phyloP scores from a whole-genome alignment of 257 asterid genomes.

The Nemophila menziesii region DNA sequence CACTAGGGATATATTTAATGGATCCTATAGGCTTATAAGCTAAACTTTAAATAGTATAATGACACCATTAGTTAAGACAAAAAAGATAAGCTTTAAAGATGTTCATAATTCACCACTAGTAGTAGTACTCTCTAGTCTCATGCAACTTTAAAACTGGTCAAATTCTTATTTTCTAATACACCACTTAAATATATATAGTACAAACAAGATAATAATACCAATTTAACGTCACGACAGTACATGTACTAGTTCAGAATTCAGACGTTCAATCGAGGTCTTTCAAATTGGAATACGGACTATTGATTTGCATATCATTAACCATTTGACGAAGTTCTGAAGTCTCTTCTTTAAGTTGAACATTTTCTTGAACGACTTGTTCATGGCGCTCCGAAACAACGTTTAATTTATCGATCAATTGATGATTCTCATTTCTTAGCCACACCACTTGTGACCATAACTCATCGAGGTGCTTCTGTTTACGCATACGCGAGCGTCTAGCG shows the following conservation, averaged over 20 bases:
- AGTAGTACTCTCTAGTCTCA: conserved; percentile 12
- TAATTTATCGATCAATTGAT: conserved; percentile 52
- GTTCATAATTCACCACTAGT: background rate
- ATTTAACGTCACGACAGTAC: too few species aligned
- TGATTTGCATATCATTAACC: conserved; percentile 52
- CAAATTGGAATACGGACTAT: conserved; percentile 34
- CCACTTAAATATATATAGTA: background rate
- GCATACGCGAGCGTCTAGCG: conserved; percentile 85
- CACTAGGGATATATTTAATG: conserved; percentile 5
- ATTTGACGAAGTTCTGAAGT: conserved; percentile 60
- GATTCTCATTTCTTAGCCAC: conserved; percentile 75
- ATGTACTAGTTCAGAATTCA: too few species aligned
- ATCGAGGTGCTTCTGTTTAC: conserved; percentile 77
- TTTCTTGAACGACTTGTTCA: conserved; percentile 48
- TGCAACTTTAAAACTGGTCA: conserved; percentile 11
- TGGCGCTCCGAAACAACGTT: conserved; percentile 50
- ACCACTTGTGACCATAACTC: conserved; percentile 89
- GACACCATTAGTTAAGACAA: conserved; percentile 15
- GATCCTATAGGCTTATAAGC: background rate
- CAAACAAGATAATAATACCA: conserved; percentile 1
- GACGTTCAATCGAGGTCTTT: conserved; percentile 45
- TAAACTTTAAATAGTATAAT: conserved; percentile 2
- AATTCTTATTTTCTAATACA: background rate
- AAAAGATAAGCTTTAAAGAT: background rate
- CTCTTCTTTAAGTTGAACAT: conserved; percentile 59